Percentiles rank a stretch among this genome's conserved stretches.
phyloP scores from a whole-genome alignment of 2,329 filamentous ascomycete genomes.

The Intubia oerlemansii region DNA sequence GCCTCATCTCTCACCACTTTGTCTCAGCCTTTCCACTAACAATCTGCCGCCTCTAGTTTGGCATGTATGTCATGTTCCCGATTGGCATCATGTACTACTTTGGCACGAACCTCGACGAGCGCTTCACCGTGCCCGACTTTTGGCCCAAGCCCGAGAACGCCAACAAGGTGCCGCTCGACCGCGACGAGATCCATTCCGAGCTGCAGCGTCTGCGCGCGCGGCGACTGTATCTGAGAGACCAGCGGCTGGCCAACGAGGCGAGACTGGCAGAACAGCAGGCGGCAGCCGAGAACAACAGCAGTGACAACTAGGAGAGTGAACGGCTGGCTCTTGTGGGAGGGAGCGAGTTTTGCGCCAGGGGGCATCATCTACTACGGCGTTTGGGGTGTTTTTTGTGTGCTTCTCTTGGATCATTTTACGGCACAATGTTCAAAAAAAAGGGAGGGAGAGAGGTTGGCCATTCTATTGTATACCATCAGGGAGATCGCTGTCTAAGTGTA shows the following conservation, averaged over 20 bases:
- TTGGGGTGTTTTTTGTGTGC: too few species aligned
- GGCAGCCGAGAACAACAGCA: background rate
- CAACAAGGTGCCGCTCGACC: slow-evolving; percentile 54
- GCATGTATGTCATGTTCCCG: slow-evolving; percentile 96
- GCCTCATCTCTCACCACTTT: background rate
- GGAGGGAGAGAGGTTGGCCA: background rate
- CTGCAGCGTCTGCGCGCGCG: slow-evolving; percentile 45
- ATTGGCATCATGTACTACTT: slow-evolving; percentile 99
- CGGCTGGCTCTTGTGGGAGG: too few species aligned
- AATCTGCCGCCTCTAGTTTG: slow-evolving; percentile 50
- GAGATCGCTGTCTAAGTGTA: too few species aligned
- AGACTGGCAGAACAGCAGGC: background rate
- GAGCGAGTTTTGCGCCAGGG: too few species aligned
- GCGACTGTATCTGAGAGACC: slow-evolving; percentile 60
- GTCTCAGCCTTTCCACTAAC: too few species aligned
- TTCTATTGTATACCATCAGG: background rate
- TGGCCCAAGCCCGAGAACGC: slow-evolving; percentile 72
- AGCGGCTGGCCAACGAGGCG: slow-evolving; percentile 14
- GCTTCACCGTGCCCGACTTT: slow-evolving; percentile 76
- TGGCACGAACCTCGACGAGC: slow-evolving; percentile 86
- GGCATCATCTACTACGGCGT: too few species aligned
- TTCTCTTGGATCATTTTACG: too few species aligned
- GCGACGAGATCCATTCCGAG: slow-evolving; percentile 68
- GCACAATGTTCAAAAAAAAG: background rate
- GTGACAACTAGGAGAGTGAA: too few species aligned